Conservation (phyloP, 371 early-diverging fungal species). For the Amoeboradix gromovi region DNA sequence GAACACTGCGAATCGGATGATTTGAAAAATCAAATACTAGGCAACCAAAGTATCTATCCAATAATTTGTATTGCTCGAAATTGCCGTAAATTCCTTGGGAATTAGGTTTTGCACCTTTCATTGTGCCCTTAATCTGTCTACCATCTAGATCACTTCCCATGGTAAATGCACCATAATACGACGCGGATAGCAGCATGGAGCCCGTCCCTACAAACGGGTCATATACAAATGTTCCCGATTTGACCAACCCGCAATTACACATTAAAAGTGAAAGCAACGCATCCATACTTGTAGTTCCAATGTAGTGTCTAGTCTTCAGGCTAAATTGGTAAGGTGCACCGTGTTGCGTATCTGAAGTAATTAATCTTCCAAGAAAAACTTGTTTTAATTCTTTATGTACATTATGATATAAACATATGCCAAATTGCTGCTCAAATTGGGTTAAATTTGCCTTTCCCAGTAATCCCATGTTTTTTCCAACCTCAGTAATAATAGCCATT, state of each 20-base stretch:
- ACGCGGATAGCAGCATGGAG: constrained; percentile 35
- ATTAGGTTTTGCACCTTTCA: constrained; percentile 17
- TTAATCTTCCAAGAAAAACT: background rate
- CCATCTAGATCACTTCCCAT: constrained; percentile 90
- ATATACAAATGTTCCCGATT: constrained; percentile 44
- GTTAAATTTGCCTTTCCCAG: background rate
- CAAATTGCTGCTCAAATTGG: background rate
- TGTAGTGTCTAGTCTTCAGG: constrained; percentile 64
- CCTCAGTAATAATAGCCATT: background rate
- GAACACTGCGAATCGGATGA: background rate
- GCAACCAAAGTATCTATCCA: constrained; percentile 37
- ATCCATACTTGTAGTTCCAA: constrained; percentile 91
- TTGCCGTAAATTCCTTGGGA: constrained; percentile 33
- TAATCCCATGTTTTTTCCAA: background rate
- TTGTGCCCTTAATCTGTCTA: constrained; percentile 60
- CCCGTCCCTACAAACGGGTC: constrained; percentile 97
- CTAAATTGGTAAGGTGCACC: constrained; percentile 41
- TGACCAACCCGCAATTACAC: constrained; percentile 40
- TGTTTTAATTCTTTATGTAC: background rate
- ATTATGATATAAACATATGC: background rate
- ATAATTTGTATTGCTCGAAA: constrained; percentile 43
- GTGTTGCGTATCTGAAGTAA: background rate
- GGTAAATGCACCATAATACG: constrained; percentile 69
- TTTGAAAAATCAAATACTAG: constrained; percentile 50
- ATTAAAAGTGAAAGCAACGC: constrained; percentile 78